Evolutionary conservation across 192 early-diverging fungal species (phyloP).

Genomic region (Funneliformis mosseae): DNA sequence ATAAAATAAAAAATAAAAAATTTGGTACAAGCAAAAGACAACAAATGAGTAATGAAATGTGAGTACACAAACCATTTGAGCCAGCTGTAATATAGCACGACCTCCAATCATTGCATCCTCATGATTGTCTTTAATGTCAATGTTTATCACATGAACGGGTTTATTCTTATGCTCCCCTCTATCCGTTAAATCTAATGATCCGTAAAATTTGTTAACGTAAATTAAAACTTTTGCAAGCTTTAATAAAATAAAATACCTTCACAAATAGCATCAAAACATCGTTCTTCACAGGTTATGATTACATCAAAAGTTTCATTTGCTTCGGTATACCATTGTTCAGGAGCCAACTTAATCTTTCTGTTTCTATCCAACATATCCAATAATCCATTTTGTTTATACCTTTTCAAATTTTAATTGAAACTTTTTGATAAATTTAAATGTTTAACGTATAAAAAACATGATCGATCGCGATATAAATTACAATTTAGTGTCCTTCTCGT

Average conservation of each 20-base stretch:
- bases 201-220: neutral
- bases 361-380: constrained; percentile 94
- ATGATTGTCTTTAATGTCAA: constrained; percentile 96
- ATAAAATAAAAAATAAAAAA: neutral
- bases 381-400: constrained; percentile 87
- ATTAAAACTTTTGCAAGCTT: neutral
- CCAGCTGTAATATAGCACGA: constrained; percentile 80
- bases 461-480: constrained; percentile 38
- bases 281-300: constrained; percentile 95
- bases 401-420: constrained; percentile 30
- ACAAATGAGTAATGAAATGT: neutral
- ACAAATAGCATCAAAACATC: constrained; percentile 90
- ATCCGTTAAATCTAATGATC: constrained; percentile 67
- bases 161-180: constrained; percentile 66
- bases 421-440: constrained; percentile 15
- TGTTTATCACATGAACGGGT: constrained; percentile 91
- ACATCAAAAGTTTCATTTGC: constrained; percentile 77
- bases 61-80: constrained; percentile 56
- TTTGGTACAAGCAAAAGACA: neutral
- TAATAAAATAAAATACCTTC: constrained; percentile 63
- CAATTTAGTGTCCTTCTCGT: constrained; percentile 65
- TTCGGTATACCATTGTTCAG: constrained; percentile 82
- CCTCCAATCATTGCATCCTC: constrained; percentile 86
- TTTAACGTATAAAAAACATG: neutral
- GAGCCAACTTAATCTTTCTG: constrained; percentile 84